phyloP scores from a whole-genome alignment of 2,329 filamentous ascomycete species.

The Alternaria viburni region DNA sequence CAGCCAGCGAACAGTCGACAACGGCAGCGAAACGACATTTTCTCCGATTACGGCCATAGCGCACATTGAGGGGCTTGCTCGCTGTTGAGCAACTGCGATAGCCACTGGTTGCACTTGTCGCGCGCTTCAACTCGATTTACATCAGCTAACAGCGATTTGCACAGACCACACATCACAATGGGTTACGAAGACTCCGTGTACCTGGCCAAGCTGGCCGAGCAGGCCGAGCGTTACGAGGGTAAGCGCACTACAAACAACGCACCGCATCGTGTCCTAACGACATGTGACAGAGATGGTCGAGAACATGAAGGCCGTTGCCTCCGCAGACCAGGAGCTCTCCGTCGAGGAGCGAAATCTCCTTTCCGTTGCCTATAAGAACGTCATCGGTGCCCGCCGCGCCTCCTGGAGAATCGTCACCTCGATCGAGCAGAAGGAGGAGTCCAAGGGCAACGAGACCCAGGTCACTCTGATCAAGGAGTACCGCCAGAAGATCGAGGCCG shows the following conservation, averaged over 20 bases:
- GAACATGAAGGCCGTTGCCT: conserved; percentile 99
- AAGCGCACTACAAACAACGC: conserved; percentile 26
- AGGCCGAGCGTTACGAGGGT: conserved; percentile 99
- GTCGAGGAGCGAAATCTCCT: conserved; percentile 98
- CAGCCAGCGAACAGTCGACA: background rate
- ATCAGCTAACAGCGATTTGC: conserved; percentile 30
- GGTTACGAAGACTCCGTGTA: conserved; percentile 99
- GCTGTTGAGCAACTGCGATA: conserved; percentile 21
- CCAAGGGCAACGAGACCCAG: conserved; percentile 94
- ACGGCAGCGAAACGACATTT: conserved; percentile 6
- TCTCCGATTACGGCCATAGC: conserved; percentile 13
- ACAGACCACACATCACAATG: conserved; percentile 69
- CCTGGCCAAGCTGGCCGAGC: conserved; percentile 99
- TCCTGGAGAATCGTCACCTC: conserved; percentile 99
- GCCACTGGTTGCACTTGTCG: conserved; percentile 13
- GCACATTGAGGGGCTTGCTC: conserved; percentile 27
- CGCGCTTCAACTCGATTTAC: conserved; percentile 16
- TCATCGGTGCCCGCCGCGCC: conserved; percentile 93
- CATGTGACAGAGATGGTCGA: conserved; percentile 87
- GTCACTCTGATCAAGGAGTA: conserved; percentile 95
- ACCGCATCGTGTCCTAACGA: conserved; percentile 22
- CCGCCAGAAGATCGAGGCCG: conserved; percentile 96
- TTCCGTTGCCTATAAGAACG: conserved; percentile 98
- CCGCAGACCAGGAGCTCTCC: conserved; percentile 69
- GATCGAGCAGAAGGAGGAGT: conserved; percentile 99